Evolutionary conservation across 2,329 filamentous ascomycete species (phyloP).

Genomic region (Diaporthe velutina): DNA sequence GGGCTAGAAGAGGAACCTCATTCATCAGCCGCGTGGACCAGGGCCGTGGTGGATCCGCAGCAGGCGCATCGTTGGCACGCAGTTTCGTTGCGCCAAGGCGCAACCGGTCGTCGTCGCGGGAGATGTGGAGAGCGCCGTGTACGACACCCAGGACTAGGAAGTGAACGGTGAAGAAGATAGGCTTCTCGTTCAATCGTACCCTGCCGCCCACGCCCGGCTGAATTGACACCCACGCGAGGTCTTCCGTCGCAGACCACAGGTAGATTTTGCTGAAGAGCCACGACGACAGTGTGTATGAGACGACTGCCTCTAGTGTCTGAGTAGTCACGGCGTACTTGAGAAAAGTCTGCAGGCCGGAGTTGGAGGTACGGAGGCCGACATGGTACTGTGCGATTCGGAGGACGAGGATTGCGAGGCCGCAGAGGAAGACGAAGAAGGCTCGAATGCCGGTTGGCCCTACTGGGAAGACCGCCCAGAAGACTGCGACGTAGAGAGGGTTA

Average conservation of each 20-base stretch:
- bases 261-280: constrained; percentile 86
- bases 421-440: constrained; percentile 80
- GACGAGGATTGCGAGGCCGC: constrained; percentile 82
- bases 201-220: constrained; percentile 79
- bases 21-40: constrained; percentile 52
- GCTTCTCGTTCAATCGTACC: constrained; percentile 85
- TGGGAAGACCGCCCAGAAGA: constrained; percentile 89
- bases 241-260: constrained; percentile 76
- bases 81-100: constrained; percentile 56
- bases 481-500: constrained; percentile 55
- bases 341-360: constrained; percentile 76
- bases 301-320: constrained; percentile 76
- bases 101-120: constrained; percentile 79
- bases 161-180: constrained; percentile 82
- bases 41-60: constrained; percentile 43
- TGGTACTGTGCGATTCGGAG: constrained; percentile 89
- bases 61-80: constrained; percentile 38
- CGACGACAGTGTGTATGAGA: constrained; percentile 83
- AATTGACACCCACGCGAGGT: constrained; percentile 78
- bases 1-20: constrained; percentile 56
- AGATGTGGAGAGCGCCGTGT: constrained; percentile 80
- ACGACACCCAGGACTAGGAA: constrained; percentile 76
- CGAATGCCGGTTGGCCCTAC: constrained; percentile 81
- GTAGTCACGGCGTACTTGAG: constrained; percentile 67
- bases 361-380: constrained; percentile 78